Evolutionary conservation across 2,329 filamentous ascomycete species (phyloP), one percentile per base, ranked within the genome.

Genomic region (Fusarium sulawesiense): DNA sequence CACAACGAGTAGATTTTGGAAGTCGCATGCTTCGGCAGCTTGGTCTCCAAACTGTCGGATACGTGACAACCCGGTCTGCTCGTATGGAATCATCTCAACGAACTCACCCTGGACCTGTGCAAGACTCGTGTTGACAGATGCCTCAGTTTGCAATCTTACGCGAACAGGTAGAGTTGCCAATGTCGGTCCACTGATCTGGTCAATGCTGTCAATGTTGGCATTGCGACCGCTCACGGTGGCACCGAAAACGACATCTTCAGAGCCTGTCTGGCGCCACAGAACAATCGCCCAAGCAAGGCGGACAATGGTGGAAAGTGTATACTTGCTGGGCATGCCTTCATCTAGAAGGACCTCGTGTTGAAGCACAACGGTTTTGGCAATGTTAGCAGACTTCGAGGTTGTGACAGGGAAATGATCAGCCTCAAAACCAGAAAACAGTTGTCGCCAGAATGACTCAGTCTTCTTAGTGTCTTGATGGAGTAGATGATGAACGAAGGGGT

Each of bases 1-100:
- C 4, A 63, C 41, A 21, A 63, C 34, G 14, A 63, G 40, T 6
- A 63, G 27, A n/a, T 46, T 63, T 13, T 59, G 47, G 10, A 63
- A 63, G 10, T 41, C 47, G 4, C 60, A 63, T 23, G 60, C 60
- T 13, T 63, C 29, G 14, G 29, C 14, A 7, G 56, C 56, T 18
- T 58, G 41, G 5, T 30, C 9, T 2, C 49, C 49, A 21, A 7
- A 18, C 7, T 54, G 50, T 16, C 41, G 50, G 5, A 62, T 62
- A 1, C 45, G 25, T 5, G 46, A 27, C 4, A 62, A 5, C 10
- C 54, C 59, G 1, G 46, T 58, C 8, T 62, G 59, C 40, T 62
- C 59, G 13, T 58, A 10, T 4, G 59, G n/a, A 18, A 62, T 62
- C 59, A 62, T 62, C 8, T 37, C 21, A 14, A 58, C 18, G 18